Conservation (phyloP, 2,329 filamentous ascomycete genomes). For the Clathrospora elynae region DNA sequence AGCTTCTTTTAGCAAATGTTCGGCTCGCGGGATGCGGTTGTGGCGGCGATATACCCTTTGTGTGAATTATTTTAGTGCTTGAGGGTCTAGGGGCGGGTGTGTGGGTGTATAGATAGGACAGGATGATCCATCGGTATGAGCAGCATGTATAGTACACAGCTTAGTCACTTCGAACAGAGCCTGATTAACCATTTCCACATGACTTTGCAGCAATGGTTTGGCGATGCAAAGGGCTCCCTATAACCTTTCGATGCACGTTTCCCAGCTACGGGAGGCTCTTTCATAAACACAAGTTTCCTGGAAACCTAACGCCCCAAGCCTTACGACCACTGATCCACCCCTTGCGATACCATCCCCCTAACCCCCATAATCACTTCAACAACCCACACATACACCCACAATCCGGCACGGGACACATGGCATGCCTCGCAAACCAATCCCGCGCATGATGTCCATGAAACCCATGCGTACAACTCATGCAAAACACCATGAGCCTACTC, state of each 20-base stretch:
- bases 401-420: slow-evolving; percentile 60
- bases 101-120: too few species aligned
- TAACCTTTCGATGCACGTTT: too few species aligned
- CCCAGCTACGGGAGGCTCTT: too few species aligned
- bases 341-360: neutral
- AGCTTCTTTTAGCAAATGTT: slow-evolving; percentile 8
- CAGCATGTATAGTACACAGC: too few species aligned
- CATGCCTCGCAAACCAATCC: slow-evolving; percentile 64
- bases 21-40: slow-evolving; percentile 5
- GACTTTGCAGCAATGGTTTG: too few species aligned
- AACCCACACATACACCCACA: slow-evolving; percentile 60
- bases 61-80: slow-evolving; percentile 7
- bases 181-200: too few species aligned
- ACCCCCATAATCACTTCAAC: slow-evolving; percentile 32
- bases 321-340: neutral
- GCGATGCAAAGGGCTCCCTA: too few species aligned
- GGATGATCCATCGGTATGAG: too few species aligned
- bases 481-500: slow-evolving; percentile 63
- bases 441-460: slow-evolving; percentile 67
- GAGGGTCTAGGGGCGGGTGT: too few species aligned
- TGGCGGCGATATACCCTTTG: slow-evolving; percentile 30
- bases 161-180: too few species aligned
- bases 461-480: slow-evolving; percentile 66
- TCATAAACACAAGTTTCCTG: too few species aligned
- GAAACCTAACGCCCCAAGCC: too few species aligned